These are phyloP conservation scores for Gloeophyllum trabeum DNA, from an alignment of 768 basidiomycete genomes.

Conservation along the genomic window DNA sequence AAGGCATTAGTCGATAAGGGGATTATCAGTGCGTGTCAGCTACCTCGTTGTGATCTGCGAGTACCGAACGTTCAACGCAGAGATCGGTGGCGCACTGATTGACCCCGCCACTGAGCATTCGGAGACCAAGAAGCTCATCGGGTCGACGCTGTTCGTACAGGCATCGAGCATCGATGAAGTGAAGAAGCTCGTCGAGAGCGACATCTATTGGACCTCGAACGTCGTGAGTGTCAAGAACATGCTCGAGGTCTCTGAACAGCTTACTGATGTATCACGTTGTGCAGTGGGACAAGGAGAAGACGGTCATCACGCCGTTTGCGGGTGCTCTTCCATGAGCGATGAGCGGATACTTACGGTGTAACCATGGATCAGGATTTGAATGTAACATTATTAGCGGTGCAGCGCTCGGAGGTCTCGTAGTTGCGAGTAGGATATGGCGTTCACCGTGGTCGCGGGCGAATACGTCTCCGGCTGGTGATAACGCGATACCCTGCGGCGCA, in stretches of 20 bases:
- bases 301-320: conserved; percentile 35
- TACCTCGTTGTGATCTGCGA: neutral
- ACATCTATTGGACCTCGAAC: conserved; percentile 28
- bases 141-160: conserved; percentile 45
- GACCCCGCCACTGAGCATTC: conserved; percentile 36
- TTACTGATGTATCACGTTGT: too few species aligned
- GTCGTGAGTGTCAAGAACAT: conserved; percentile 35
- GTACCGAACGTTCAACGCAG: conserved; percentile 23
- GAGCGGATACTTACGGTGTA: too few species aligned
- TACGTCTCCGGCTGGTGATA: too few species aligned
- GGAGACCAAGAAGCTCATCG: conserved; percentile 42
- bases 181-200: conserved; percentile 25
- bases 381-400: too few species aligned
- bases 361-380: neutral
- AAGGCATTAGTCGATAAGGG: conserved; percentile 29
- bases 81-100: conserved; percentile 46
- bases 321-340: conserved; percentile 24
- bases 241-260: neutral
- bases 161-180: conserved; percentile 38
- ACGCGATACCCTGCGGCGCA: too few species aligned
- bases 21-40: conserved; percentile 33
- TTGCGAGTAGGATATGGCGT: too few species aligned
- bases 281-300: conserved; percentile 51
- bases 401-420: too few species aligned
- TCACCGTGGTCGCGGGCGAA: too few species aligned